Evolutionary conservation across 768 basidiomycete species (phyloP).

Genomic region (Filobasidium wieringae): DNA sequence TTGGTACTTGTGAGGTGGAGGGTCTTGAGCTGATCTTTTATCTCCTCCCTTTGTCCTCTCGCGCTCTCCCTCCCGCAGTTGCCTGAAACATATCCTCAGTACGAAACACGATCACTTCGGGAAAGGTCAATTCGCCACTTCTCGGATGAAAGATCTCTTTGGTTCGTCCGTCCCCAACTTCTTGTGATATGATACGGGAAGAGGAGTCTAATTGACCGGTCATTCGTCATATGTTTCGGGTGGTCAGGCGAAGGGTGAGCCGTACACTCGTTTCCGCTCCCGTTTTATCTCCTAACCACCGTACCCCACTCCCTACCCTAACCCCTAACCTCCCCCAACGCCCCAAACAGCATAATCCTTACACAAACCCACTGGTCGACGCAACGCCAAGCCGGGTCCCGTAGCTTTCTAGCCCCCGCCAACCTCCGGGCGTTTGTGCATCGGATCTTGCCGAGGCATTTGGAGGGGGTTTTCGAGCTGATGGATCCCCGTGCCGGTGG

Average conservation of each 20-base stretch:
- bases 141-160: slow-evolving; percentile 17
- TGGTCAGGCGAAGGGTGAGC: slow-evolving; percentile 11
- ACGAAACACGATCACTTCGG: slow-evolving; percentile 17
- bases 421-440: slow-evolving; percentile 14
- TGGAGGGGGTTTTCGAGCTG: slow-evolving; percentile 1
- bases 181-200: no score
- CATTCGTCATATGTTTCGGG: background rate
- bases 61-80: background rate
- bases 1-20: background rate
- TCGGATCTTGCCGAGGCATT: slow-evolving; percentile 13
- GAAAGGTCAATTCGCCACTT: slow-evolving; percentile 15
- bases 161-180: slow-evolving; percentile 5
- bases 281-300: no score
- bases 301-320: no score
- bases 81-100: slow-evolving; percentile 19
- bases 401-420: slow-evolving; percentile 11
- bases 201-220: no score
- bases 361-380: slow-evolving; percentile 13
- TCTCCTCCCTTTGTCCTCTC: background rate
- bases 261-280: no score
- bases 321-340: no score
- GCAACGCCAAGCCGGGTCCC: slow-evolving; percentile 19
- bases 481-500: background rate
- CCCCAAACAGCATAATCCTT: slow-evolving; percentile 17
- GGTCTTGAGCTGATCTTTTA: background rate